Percentiles rank a stretch among this genome's conserved stretches.
phyloP scores from a whole-genome alignment of 805 yeast genomes.

The Brettanomyces bruxellensis region DNA sequence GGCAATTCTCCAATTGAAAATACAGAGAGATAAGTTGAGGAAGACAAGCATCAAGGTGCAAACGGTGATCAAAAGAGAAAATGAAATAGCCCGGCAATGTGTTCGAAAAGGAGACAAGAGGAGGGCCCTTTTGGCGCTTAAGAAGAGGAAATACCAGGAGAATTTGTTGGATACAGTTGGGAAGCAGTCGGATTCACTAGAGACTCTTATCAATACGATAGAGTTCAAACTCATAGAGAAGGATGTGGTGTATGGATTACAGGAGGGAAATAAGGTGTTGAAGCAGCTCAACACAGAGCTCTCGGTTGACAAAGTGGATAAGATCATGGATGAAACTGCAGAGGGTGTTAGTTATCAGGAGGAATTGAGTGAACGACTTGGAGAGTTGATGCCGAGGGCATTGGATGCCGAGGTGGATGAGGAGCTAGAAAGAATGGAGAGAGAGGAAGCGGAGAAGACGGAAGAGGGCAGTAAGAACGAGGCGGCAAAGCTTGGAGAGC shows the following conservation, averaged over 20 bases:
- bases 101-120: constrained; percentile 43
- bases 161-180: constrained; percentile 61
- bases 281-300: constrained; percentile 71
- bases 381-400: constrained; percentile 30
- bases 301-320: constrained; percentile 70
- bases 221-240: constrained; percentile 87
- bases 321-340: constrained; percentile 72
- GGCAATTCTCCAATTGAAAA: constrained; percentile 78
- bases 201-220: constrained; percentile 66
- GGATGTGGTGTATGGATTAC: constrained; percentile 72
- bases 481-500: constrained; percentile 7
- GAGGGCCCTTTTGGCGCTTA: constrained; percentile 60
- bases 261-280: constrained; percentile 72
- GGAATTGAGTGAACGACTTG: constrained; percentile 52
- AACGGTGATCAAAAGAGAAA: constrained; percentile 52
- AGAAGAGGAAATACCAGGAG: constrained; percentile 77
- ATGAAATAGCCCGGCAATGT: constrained; percentile 47
- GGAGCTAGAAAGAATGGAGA: constrained; percentile 45
- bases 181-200: constrained; percentile 71
- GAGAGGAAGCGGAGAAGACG: constrained; percentile 27
- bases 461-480: background rate
- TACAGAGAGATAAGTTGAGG: constrained; percentile 77
- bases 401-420: constrained; percentile 60
- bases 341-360: constrained; percentile 77
- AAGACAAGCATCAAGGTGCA: constrained; percentile 60